Evolutionary conservation across 805 yeast genomes (phyloP), one percentile per base, ranked within the genome.

Genomic region (Kazachstania psychrophila): DNA sequence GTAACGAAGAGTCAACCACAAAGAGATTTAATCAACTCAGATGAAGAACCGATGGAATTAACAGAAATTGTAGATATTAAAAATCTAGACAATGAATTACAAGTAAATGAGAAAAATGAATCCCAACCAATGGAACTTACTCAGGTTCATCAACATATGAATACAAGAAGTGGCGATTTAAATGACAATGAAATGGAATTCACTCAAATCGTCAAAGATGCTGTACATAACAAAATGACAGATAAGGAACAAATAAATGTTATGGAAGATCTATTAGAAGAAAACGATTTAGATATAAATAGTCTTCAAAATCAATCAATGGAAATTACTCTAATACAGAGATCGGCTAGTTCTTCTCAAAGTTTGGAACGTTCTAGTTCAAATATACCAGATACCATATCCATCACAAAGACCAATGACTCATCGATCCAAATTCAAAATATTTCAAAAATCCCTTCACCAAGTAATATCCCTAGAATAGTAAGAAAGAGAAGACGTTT

Each of bases 41-140:
- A 29, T 14, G 42, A 39, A 5, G 42, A 39, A 30, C 34, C 42
- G 2, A 39, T 33, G 31, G 37, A 34, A 27, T 16, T 34, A 9
- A 34, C 36, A 4, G 31, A 27, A 16, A 26, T 23, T 6, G 11
- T 11, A n/a, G n/a, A n/a, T n/a, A n/a, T n/a, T n/a, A n/a, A n/a
- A n/a, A n/a, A n/a, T n/a, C n/a, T n/a, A n/a, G n/a, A n/a, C n/a
- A n/a, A n/a, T n/a, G n/a, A n/a, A n/a, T n/a, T n/a, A n/a, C n/a
- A n/a, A 17, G 23, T 3, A n/a, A 13, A 23, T 15, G 11, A 5
- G 6, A 13, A 9, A 4, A 22, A n/a, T 22, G 38, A 29, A 12
- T 32, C 35, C 5, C 19, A 20, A 28, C 12, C 26, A 3, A 24
- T 35, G 37, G 43, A 40, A 10, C 27, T 40, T 5, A 40, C 43